These are phyloP conservation scores for Apiospora malaysiana DNA, from an alignment of 2,329 filamentous ascomycete species.

Conservation along the genomic window DNA sequence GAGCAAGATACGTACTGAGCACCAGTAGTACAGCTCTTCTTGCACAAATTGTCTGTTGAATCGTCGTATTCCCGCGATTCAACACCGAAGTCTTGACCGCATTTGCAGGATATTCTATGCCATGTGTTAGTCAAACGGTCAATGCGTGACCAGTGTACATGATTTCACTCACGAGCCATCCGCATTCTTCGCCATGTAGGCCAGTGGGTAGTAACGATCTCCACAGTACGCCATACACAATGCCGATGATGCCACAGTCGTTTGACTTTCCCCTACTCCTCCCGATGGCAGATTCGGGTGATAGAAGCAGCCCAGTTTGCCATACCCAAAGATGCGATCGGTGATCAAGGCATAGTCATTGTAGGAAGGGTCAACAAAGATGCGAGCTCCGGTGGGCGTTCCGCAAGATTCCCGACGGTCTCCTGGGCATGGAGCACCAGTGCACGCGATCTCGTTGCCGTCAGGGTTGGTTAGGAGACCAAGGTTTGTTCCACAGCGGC, in stretches of 20 bases:
- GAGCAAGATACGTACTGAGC: neutral
- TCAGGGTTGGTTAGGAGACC: neutral
- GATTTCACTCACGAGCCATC: neutral
- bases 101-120: constrained; percentile 23
- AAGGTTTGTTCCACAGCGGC: constrained; percentile 33
- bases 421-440: constrained; percentile 31
- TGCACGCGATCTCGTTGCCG: neutral
- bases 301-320: neutral
- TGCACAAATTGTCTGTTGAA: neutral
- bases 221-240: neutral
- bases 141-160: neutral
- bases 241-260: neutral
- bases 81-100: constrained; percentile 24
- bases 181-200: neutral
- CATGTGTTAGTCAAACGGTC: neutral
- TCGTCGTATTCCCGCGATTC: neutral
- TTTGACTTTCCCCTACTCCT: neutral
- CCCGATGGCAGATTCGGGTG: neutral
- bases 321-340: neutral
- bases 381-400: constrained; percentile 29
- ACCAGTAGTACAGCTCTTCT: neutral
- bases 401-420: constrained; percentile 37
- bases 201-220: neutral
- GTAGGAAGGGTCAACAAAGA: constrained; percentile 39
- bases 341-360: constrained; percentile 23